These are phyloP conservation scores for Blastocystis sp. DNA, from an alignment of 352 stramenopile genomes.

Conservation along the genomic window DNA sequence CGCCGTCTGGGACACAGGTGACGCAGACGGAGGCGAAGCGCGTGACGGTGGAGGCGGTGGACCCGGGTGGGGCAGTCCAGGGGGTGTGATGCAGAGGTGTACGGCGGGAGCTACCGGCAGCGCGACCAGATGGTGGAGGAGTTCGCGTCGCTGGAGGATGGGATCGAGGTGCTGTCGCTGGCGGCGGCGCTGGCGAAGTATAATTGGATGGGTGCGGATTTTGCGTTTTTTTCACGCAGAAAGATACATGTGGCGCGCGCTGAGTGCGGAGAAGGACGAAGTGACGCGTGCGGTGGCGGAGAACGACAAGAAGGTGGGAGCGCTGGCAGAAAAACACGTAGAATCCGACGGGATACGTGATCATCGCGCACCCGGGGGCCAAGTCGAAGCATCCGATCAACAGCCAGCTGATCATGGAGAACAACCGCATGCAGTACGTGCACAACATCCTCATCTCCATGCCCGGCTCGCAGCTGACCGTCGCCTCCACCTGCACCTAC, in stretches of 20 bases:
- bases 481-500: constrained; percentile 37
- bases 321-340: background rate
- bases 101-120: constrained; percentile 35
- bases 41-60: background rate
- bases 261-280: constrained; percentile 30
- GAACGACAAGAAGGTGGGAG: constrained; percentile 9
- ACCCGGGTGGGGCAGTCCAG: background rate
- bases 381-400: constrained; percentile 42
- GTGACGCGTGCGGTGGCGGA: constrained; percentile 33
- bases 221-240: background rate
- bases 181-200: constrained; percentile 40
- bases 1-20: background rate
- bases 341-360: constrained; percentile 55
- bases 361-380: constrained; percentile 52
- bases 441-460: constrained; percentile 54
- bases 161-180: constrained; percentile 40
- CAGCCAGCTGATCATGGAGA: constrained; percentile 55
- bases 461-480: constrained; percentile 35
- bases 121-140: constrained; percentile 29
- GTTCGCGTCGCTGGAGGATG: constrained; percentile 40
- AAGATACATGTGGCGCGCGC: constrained; percentile 51
- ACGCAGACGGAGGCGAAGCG: background rate
- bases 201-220: background rate
- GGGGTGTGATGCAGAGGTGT: background rate
- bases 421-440: constrained; percentile 49